Evolutionary conservation across 768 basidiomycete species (phyloP), one percentile per base, ranked within the genome.

Genomic region (Pisolithus albus): DNA sequence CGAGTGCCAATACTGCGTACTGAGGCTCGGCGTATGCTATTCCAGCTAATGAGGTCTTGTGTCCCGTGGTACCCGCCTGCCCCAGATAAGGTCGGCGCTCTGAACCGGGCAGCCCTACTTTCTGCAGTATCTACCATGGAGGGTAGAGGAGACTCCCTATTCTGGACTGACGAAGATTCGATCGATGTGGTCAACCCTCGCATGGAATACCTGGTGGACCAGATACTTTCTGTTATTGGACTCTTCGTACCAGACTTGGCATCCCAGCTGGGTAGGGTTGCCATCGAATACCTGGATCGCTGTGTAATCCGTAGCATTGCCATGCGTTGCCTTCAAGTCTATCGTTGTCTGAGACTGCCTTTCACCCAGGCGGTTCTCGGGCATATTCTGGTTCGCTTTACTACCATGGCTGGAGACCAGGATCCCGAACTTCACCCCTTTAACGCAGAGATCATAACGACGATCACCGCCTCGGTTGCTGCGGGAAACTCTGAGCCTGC

Each of bases 271-370:
- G 91, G 89, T 6, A 83, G 83, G 3, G 57, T 92, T 28, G 87
- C 89, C 9, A 69, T 96, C 52, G 70, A 75, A 26, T 96, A 94
- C 84, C 86, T 90, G 4, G 92, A 91, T 11, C 76, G 84, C 2
- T 95, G 92, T 61, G 86, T 89, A 15, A 90, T 92, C 54, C 82
- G 91, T 44, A 82, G 83, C 37, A 82, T 84, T 18, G 92, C 94
- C 3, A 90, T 88, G 70, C 80, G 92, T 30, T 94, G 92, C 9
- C 73, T 96, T 53, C 93, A 96, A 64, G 74, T 92, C n/a, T 92
- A 90, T 69, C 84, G 91, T 36, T 81, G 86, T 1, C 72, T 96
- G 19, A 79, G 82, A 62, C 86, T 91, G 0, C 73, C 77, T 24
- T 77, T 91, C 38, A 83, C 81, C 48, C 80, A 83, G 51, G 69